phyloP scores from a whole-genome alignment of 228 moss, liverwort and hornwort genomes.

The Sphagnum fallax region DNA sequence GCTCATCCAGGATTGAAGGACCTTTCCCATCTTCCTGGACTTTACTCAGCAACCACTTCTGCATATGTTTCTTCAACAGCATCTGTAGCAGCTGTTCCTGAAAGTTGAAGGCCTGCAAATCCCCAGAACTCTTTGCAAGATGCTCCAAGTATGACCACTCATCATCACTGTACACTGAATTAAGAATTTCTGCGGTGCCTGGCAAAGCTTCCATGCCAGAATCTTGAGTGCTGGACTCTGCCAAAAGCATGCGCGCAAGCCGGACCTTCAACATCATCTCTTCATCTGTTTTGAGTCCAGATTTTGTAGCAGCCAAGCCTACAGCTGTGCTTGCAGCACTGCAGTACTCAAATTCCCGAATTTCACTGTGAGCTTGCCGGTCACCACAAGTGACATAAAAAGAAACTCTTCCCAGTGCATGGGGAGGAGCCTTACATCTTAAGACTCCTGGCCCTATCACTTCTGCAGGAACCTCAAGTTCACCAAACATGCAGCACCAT shows the following conservation, averaged over 20 bases:
- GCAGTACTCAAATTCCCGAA: conserved; percentile 44
- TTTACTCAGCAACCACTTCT: conserved; percentile 45
- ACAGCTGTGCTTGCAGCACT: conserved; percentile 9
- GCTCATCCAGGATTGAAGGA: conserved; percentile 32
- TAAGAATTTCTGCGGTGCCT: conserved; percentile 3
- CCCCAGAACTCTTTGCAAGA: conserved; percentile 19
- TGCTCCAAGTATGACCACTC: conserved; percentile 40
- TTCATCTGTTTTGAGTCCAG: conserved; percentile 16
- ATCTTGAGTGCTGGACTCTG: conserved; percentile 6
- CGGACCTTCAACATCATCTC: conserved; percentile 41
- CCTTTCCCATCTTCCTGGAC: conserved; percentile 46
- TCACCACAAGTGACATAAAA: conserved; percentile 45
- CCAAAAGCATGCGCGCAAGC: conserved; percentile 28
- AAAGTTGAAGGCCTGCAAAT: conserved; percentile 15
- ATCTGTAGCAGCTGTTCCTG: conserved; percentile 38
- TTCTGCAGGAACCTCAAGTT: conserved; percentile 44
- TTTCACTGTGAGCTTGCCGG: conserved; percentile 36
- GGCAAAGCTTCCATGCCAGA: neutral
- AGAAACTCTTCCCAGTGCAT: conserved; percentile 27
- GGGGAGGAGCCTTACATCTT: conserved; percentile 37
- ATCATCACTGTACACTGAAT: conserved; percentile 16
- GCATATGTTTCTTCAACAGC: conserved; percentile 40
- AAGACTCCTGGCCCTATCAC: conserved; percentile 28
- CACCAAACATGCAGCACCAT: conserved; percentile 59
- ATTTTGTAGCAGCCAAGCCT: conserved; percentile 9